Evolutionary conservation across 2,329 filamentous ascomycete genomes (phyloP), one percentile per base, ranked within the genome.

Genomic region (Leptographium lundbergii): DNA sequence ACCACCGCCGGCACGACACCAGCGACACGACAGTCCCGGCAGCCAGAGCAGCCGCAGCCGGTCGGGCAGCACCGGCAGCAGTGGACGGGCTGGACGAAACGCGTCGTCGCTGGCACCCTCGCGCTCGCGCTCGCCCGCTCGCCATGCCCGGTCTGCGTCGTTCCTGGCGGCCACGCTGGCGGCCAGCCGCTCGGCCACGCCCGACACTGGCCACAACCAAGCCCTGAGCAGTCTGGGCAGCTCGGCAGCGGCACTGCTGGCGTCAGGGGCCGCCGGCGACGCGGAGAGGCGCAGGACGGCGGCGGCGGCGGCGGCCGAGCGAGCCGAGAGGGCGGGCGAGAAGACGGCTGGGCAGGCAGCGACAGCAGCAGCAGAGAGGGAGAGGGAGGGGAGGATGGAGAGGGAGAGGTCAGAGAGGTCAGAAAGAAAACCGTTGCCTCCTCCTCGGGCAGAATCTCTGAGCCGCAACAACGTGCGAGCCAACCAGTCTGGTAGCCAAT

Each of bases 151-250:
- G 60, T 65, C 67, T 4, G 77, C 83, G 6, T 86, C 81, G 6
- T 79, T 81, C 61, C 80, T 85, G 62, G 83, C 83, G 14, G 82
- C 82, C 14, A 81, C 77, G 34, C 70, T 84, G 29, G 83, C 82
- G 2, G 85, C 84, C 24, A 84, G 82, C 59, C 75, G 85, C 67
- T 80, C 81, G 19, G 77, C 75, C 29, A 81, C 81, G 63, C 73
- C 78, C 5, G 36, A 56, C 65, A 70, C 52, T 65, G 67, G 56
- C 67, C 72, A 39, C 68, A 24, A 25, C 25, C 29, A 7, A 10
- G 32, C 32, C 32, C 5, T 34, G 32, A 2, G 6, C 32, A 9
- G 32, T 34, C 6, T 10, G 7, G 66, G 9, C 61, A 47, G 62
- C 27, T 11, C 60, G 2, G 58, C 60, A 22, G 62, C 59, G 0